Evolutionary conservation across 768 basidiomycete genomes (phyloP).

Genomic region (Atractiella rhizophila): DNA sequence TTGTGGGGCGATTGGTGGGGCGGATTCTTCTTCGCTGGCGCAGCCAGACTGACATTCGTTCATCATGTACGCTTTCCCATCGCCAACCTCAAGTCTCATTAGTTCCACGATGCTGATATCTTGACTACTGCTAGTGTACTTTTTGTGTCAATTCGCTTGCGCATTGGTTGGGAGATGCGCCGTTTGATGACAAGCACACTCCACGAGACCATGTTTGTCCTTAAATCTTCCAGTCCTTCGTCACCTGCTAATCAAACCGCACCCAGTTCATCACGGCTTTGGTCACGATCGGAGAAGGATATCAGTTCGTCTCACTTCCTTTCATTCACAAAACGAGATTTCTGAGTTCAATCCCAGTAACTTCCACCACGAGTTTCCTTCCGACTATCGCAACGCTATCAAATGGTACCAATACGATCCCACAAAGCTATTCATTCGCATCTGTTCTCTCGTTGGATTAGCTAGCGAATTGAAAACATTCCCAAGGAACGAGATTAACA

Average conservation of each 20-base stretch:
- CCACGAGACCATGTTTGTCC: conserved; percentile 53
- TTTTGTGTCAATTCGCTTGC: conserved; percentile 77
- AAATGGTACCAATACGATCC: conserved; percentile 21
- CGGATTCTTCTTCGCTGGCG: conserved; percentile 46
- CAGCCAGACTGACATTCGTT: conserved; percentile 45
- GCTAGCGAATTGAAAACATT: conserved; percentile 63
- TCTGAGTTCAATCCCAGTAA: too few species aligned
- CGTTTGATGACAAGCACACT: conserved; percentile 55
- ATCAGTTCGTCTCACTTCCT: conserved; percentile 41
- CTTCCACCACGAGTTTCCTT: conserved; percentile 47
- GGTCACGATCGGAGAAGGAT: conserved; percentile 64
- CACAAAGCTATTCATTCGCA: conserved; percentile 45
- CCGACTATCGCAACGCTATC: conserved; percentile 50
- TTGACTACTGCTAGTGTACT: too few species aligned
- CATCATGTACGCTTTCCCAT: too few species aligned
- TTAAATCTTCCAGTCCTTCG: too few species aligned
- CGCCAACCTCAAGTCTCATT: too few species aligned
- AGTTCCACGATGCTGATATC: too few species aligned
- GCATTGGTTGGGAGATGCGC: conserved; percentile 53
- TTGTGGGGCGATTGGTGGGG: conserved; percentile 53
- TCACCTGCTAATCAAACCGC: too few species aligned
- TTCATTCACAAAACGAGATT: not conserved
- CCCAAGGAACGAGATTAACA: conserved; percentile 65
- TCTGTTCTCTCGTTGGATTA: conserved; percentile 36
- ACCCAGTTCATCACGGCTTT: conserved; percentile 52